Base-by-base conservation (phyloP, 495 filamentous ascomycete genomes). In the Glarea lozoyensis region DNA sequence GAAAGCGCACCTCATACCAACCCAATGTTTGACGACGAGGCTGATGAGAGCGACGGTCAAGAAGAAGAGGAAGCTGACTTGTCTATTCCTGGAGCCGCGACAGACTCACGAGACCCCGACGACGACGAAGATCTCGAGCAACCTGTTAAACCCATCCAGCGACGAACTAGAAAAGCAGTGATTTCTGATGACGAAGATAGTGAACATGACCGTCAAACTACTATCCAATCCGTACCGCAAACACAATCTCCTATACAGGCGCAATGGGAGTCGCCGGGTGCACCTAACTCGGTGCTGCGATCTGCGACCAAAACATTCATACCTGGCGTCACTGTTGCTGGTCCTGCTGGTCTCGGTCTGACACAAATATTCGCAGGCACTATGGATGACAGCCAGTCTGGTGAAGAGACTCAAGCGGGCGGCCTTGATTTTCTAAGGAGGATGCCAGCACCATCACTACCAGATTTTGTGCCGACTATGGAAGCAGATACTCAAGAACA, bases 351-450 rank as follows among this genome's bases (percentile, higher is more conserved):
- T 2, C 60, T 94, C 43, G 85, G 88, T 31, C 69, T 94, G 37
- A 94, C 88, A 3, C 89, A 96, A 58, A 86, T 87, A 40, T 96
- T 94, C 59, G 82, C 84, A n/a, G 87, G 85, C 19, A 96, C 89
- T 1, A 81, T 96, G 74, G 84, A 80, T 37, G 76, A 84, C 23
- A 57, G 49, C 42, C 37, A 62, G 55, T 10, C 51, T 53, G 4
- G 48, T 49, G 29, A 23, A 3, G 41, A 46, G 6, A 33, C 7
- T 11, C 10, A 23, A 1, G 35, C 68, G 37, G 70, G 68, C 33
- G 67, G 69, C 15, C 42, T 77, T 21, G 65, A 66, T 12, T 72
- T 81, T 25, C 47, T 76, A 2, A 60, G 63, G 33, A 45, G 53
- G 19, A 56, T 79, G 9, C 75, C 79, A 3, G 72, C 76, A 12